These are phyloP conservation scores for Metschnikowia cubensis DNA, from an alignment of 805 yeast genomes.

Conservation along the genomic window DNA sequence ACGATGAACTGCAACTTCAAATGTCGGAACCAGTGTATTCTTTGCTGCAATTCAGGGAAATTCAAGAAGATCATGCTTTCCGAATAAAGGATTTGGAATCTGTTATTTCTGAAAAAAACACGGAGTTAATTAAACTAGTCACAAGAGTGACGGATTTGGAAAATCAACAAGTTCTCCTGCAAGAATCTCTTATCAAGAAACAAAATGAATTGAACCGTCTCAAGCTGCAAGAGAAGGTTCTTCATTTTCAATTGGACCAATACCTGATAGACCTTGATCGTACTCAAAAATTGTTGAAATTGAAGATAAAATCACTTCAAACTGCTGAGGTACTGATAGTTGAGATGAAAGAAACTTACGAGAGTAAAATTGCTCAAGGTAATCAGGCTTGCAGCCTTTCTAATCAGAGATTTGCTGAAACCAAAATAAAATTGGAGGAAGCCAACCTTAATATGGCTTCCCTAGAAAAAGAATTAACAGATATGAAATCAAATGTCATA, in stretches of 20 bases:
- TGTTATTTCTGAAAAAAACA: neutral
- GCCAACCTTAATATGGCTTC: neutral
- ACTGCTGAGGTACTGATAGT: neutral
- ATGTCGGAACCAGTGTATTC: neutral
- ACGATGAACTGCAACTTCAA: neutral
- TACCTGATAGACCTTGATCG: neutral
- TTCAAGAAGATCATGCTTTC: neutral
- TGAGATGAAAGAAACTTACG: conserved; percentile 2
- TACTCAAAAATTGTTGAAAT: neutral
- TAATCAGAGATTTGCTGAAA: neutral
- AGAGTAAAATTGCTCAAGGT: neutral
- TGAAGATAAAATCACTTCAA: neutral
- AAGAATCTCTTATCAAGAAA: conserved; percentile 3
- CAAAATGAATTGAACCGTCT: neutral
- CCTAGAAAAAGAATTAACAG: neutral
- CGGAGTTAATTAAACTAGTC: neutral
- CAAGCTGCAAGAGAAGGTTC: neutral
- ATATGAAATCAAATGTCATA: neutral
- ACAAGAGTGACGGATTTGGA: neutral
- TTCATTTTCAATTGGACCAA: neutral
- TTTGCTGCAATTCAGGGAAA: neutral
- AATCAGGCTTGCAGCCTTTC: neutral
- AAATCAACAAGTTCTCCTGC: neutral
- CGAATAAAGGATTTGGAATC: neutral
- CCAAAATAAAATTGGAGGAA: neutral